Evolutionary conservation across 129 eudicot species (phyloP).

Genomic region (Calendula officinalis): DNA sequence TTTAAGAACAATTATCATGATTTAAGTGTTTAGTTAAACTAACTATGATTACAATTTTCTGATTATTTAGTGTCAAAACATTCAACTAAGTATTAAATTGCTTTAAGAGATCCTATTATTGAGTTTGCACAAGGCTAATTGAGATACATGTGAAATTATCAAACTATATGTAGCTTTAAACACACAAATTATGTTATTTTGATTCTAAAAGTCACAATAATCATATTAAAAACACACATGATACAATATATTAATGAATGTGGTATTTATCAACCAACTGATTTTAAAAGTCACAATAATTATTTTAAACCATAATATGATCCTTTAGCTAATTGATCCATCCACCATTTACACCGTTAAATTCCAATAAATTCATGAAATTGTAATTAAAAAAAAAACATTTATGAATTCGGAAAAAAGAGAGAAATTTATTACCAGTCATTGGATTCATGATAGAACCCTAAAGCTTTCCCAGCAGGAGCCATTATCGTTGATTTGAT

Average conservation of each 20-base stretch:
- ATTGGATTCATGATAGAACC: constrained; percentile 54
- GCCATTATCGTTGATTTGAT: constrained; percentile 40
- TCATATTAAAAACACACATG: background rate
- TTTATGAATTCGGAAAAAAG: background rate
- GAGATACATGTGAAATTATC: background rate
- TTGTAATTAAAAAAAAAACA: background rate
- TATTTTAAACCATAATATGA: background rate
- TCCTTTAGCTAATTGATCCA: background rate
- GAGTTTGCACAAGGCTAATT: too few species aligned
- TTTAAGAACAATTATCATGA: background rate
- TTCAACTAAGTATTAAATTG: background rate
- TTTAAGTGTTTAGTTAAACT: background rate
- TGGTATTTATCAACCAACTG: background rate
- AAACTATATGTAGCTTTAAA: background rate
- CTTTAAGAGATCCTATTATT: background rate
- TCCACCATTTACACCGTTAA: constrained; percentile 9
- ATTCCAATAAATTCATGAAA: background rate
- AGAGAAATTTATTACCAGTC: constrained; percentile 48
- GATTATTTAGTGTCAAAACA: background rate
- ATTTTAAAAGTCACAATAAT: background rate
- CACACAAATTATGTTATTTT: background rate
- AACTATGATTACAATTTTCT: background rate
- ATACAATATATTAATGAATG: background rate
- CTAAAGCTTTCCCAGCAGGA: constrained; percentile 55
- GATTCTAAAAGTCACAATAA: background rate